Evolutionary conservation across 1,284 basidiomycete genomes (phyloP).

Genomic region (Wallemia ichthyophaga): DNA sequence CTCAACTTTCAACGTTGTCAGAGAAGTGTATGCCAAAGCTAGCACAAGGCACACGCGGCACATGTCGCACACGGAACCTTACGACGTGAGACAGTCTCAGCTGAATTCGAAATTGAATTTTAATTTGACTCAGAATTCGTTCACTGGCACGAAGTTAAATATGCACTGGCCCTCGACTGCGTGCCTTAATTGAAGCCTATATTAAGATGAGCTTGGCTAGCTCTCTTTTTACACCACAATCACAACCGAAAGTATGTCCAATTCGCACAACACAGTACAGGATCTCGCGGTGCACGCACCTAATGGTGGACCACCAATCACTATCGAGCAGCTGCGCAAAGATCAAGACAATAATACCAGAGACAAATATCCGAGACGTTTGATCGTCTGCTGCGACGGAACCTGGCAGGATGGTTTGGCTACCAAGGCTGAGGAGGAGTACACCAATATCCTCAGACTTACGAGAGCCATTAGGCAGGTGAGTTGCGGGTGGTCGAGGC

Average conservation of each 20-base stretch:
- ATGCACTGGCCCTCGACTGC: not conserved
- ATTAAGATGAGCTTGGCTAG: not conserved
- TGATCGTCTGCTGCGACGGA: not conserved
- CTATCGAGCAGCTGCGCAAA: too few species aligned
- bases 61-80: too few species aligned
- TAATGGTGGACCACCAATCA: too few species aligned
- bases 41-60: too few species aligned
- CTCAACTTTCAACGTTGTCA: too few species aligned
- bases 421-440: not conserved
- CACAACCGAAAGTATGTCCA: too few species aligned
- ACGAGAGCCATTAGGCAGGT: not conserved
- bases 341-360: not conserved
- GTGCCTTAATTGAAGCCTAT: not conserved
- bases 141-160: not conserved
- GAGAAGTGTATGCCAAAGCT: too few species aligned
- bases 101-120: too few species aligned
- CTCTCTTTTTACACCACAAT: not conserved
- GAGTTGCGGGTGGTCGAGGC: not conserved
- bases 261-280: too few species aligned
- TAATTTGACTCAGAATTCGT: not conserved
- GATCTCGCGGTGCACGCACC: not conserved
- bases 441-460: not conserved
- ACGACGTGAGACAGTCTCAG: not conserved
- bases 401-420: not conserved
- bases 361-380: not conserved